Base-by-base conservation (phyloP, 208 protist genomes). In the Leishmania braziliensis region DNA sequence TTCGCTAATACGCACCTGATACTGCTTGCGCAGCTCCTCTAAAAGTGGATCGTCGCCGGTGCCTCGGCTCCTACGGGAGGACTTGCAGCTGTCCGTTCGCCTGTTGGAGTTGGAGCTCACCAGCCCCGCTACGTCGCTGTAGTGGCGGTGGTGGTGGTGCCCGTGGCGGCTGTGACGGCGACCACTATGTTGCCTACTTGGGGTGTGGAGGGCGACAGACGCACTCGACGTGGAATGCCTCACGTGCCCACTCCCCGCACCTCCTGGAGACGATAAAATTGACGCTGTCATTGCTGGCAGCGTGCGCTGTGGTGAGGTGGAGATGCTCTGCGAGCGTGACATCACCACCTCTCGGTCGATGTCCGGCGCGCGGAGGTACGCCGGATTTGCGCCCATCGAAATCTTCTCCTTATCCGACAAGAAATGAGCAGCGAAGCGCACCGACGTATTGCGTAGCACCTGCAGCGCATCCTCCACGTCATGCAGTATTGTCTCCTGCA, bases 381-480 rank as follows among this genome's bases (percentile, higher is more conserved):
- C 85, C 9, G 94, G 94, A 75, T 97, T 87, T 16, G 90, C 86
- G 12, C 94, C 94, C 90, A 97, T 90, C 46, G 91, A 87, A 23
- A 82, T 76, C 86, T 95, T 97, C 81, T 97, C 94, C 20, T 79
- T 83, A 75, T 97, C 94, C 4, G 90, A 88, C 2, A 97, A 75
- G 60, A 91, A 91, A 81, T 95, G 85, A 4, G 94, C 92, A n/a
- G 92, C 91, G 73, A 97, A 93, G 51, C 88, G 87, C 53, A 97
- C 90, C 3, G 94, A 97, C 16, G 79, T 78, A 65, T 86, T 86
- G 26, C 94, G 92, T 66, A 95, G 77, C 33, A 68, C 54, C 77
- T 78, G 82, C 77, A 85, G 54, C 2, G 71, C 81, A 29, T 79
- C 72, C 39, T 93, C 84, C 78, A 95, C 62, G 63, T 84, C 60